Percentiles rank a stretch among this genome's conserved stretches.
Conservation (phyloP, 768 basidiomycete species). For the Mycena filopes region DNA sequence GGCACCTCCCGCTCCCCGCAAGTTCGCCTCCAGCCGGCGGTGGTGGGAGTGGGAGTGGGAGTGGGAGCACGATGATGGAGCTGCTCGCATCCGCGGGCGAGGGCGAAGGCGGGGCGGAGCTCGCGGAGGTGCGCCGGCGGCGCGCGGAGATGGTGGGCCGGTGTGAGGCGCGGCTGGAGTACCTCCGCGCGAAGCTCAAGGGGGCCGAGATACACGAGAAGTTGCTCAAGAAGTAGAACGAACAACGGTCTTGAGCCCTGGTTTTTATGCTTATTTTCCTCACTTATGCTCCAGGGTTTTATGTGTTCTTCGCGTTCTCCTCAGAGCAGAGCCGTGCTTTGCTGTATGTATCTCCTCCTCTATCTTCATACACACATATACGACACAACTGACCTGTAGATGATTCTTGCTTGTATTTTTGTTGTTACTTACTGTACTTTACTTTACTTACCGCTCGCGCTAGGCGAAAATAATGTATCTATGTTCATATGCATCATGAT, state of each 20-base stretch:
- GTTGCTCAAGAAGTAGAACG: constrained; percentile 49
- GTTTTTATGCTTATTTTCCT: background rate
- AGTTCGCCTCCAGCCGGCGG: constrained; percentile 10
- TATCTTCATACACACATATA: no score
- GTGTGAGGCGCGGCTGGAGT: constrained; percentile 79
- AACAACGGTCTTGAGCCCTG: background rate
- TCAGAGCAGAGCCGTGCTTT: no score
- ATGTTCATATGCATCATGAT: no score
- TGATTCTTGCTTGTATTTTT: no score
- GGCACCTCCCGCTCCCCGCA: constrained; percentile 54
- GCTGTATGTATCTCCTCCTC: no score
- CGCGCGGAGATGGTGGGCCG: constrained; percentile 73
- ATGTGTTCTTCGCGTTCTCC: no score
- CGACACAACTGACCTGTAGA: no score
- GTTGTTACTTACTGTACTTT: no score
- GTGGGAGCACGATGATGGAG: constrained; percentile 35
- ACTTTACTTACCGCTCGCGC: no score
- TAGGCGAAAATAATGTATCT: background rate
- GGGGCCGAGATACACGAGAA: constrained; percentile 75
- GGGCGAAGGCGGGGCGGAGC: constrained; percentile 57
- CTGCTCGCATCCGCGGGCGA: constrained; percentile 13
- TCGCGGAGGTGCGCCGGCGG: constrained; percentile 71
- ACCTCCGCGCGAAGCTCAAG: constrained; percentile 78
- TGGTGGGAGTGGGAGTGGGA: constrained; percentile 18
- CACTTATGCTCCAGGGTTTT: no score